A percentile compares a stretch with the other conserved stretches of the same genome.
These are phyloP conservation scores for Piper longum DNA, from an alignment of 164 flowering plant genomes.

Conservation along the genomic window DNA sequence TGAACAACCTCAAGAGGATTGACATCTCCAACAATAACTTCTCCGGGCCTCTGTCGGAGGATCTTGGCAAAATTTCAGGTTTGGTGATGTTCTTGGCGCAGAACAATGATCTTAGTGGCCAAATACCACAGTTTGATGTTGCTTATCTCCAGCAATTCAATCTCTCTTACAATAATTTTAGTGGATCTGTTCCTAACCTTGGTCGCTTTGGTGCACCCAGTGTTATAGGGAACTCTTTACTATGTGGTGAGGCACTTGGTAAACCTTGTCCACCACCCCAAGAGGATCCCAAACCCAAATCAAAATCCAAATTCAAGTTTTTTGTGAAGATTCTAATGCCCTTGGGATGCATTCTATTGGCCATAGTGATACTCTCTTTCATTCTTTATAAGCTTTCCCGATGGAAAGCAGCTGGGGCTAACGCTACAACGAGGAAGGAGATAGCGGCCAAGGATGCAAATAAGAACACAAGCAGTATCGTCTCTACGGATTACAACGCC, in stretches of 20 bases:
- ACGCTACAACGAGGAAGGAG: neutral
- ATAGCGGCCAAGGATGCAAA: constrained; percentile 5
- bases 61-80: constrained; percentile 30
- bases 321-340: constrained; percentile 25
- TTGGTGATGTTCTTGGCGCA: constrained; percentile 26
- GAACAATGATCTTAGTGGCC: constrained; percentile 30
- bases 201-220: constrained; percentile 15
- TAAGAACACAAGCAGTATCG: constrained; percentile 8
- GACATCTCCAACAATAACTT: constrained; percentile 30
- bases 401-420: constrained; percentile 14
- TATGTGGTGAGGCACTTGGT: constrained; percentile 37
- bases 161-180: constrained; percentile 37
- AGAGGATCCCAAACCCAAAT: neutral
- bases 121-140: constrained; percentile 33
- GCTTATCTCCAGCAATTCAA: constrained; percentile 26
- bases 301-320: constrained; percentile 12
- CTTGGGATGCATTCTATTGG: constrained; percentile 30
- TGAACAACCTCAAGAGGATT: constrained; percentile 27
- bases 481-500: constrained; percentile 1
- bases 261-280: constrained; percentile 17
- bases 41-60: constrained; percentile 30
- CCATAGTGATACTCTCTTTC: constrained; percentile 11
- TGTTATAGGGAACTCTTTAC: constrained; percentile 23
- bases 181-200: constrained; percentile 31
- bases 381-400: constrained; percentile 11